phyloP scores from a whole-genome alignment of 164 flowering plant genomes.

The Piper betle region DNA sequence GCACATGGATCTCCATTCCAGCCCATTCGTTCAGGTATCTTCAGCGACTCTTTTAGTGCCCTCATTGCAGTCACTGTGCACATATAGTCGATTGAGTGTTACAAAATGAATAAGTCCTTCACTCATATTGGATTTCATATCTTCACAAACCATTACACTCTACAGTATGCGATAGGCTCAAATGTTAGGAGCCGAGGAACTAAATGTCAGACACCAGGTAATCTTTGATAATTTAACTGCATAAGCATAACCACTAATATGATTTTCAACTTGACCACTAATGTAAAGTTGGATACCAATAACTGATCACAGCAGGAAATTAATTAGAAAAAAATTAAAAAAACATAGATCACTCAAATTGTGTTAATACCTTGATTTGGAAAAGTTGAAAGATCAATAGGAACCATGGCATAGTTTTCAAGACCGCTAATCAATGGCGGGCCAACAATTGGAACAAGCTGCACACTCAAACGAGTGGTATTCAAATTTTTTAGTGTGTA shows the following conservation, averaged over 20 bases:
- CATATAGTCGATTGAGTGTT: no score
- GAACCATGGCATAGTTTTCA: conserved; percentile 91
- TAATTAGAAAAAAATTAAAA: no score
- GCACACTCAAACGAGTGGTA: conserved; percentile 45
- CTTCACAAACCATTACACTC: not conserved
- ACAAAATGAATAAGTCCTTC: not conserved
- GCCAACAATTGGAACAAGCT: conserved; percentile 58
- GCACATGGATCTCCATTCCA: conserved; percentile 99
- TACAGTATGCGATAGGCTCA: not conserved
- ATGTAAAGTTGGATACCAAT: no score
- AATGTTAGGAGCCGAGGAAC: no score
- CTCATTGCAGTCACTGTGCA: conserved; percentile 69
- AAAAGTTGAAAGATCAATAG: conserved; percentile 55
- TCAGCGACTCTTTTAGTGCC: conserved; percentile 73
- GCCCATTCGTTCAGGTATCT: conserved; percentile 95
- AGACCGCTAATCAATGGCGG: conserved; percentile 60
- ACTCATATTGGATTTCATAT: not conserved
- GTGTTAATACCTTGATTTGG: conserved; percentile 63
- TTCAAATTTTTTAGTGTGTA: conserved; percentile 70
- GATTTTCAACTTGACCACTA: no score
- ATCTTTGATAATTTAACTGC: not conserved
- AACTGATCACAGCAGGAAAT: no score
- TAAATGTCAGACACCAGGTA: not conserved
- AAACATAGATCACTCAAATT: no score
- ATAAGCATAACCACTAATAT: not conserved